Percentiles rank a stretch among this genome's conserved stretches.
These are phyloP conservation scores for Luzula sylvatica DNA, from an alignment of 176 grass and related monocot species.

Conservation along the genomic window DNA sequence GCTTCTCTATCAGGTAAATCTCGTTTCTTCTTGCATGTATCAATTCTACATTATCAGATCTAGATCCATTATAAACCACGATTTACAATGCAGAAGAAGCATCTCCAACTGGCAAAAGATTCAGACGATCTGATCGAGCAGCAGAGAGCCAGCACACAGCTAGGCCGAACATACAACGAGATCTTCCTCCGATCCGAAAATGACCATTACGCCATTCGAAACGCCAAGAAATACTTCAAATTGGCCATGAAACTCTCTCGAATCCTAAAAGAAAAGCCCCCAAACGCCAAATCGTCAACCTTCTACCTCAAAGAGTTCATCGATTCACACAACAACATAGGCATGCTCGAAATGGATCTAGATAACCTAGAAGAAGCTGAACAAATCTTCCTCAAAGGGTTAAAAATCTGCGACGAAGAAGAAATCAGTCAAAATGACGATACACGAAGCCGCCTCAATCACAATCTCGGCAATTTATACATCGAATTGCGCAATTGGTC, in stretches of 20 bases:
- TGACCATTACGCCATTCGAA: slow-evolving; percentile 56
- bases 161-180: slow-evolving; percentile 82
- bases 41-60: too few species aligned
- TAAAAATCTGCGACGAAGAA: slow-evolving; percentile 91
- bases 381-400: slow-evolving; percentile 49
- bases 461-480: slow-evolving; percentile 95
- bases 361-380: slow-evolving; percentile 74
- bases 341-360: slow-evolving; percentile 86
- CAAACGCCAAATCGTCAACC: slow-evolving; percentile 21
- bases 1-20: slow-evolving; percentile 58
- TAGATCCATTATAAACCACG: too few species aligned
- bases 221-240: slow-evolving; percentile 93
- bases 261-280: slow-evolving; percentile 37
- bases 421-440: slow-evolving; percentile 74
- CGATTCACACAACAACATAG: slow-evolving; percentile 87
- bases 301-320: slow-evolving; percentile 74
- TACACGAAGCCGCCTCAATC: slow-evolving; percentile 63
- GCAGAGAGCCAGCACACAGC: slow-evolving; percentile 85
- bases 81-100: slow-evolving; percentile 51
- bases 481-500: slow-evolving; percentile 54
- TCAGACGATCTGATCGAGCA: slow-evolving; percentile 73
- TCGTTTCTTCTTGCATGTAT: too few species aligned
- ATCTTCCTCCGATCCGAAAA: slow-evolving; percentile 62
- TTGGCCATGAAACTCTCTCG: slow-evolving; percentile 50
- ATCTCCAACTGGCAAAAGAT: slow-evolving; percentile 73